Conservation (phyloP, 805 yeast species). For the Starmerella davenportii region DNA sequence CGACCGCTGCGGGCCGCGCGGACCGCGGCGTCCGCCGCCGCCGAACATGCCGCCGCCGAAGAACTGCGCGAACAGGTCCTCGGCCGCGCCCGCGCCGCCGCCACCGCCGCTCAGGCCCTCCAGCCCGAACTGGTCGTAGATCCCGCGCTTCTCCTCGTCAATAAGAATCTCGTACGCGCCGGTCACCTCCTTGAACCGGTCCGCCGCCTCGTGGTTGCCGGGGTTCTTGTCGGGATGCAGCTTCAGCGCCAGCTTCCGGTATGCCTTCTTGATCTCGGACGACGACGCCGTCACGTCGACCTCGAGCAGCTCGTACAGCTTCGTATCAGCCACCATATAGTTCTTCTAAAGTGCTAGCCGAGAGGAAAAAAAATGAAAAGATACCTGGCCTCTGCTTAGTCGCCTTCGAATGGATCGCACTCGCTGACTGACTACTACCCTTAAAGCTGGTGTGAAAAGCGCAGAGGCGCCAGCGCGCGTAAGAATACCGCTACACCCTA, state of each 20-base stretch:
- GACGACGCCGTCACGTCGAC: slow-evolving; percentile 36
- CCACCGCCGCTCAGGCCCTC: slow-evolving; percentile 79
- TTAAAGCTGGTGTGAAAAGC: too few species aligned
- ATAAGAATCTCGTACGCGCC: slow-evolving; percentile 77
- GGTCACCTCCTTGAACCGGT: slow-evolving; percentile 82
- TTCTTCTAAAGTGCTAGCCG: background rate
- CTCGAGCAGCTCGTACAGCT: slow-evolving; percentile 44
- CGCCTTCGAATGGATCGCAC: too few species aligned
- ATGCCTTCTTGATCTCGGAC: slow-evolving; percentile 56
- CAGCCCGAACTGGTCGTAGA: slow-evolving; percentile 80
- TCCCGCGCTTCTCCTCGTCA: slow-evolving; percentile 72
- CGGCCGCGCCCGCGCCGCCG: slow-evolving; percentile 50
- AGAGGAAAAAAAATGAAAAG: background rate
- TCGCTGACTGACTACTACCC: too few species aligned
- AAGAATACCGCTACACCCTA: too few species aligned
- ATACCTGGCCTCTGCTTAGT: too few species aligned
- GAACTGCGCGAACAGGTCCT: slow-evolving; percentile 63
- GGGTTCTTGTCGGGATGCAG: slow-evolving; percentile 77
- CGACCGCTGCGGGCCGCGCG: slow-evolving; percentile 74
- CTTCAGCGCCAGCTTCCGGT: slow-evolving; percentile 52
- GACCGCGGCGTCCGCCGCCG: slow-evolving; percentile 45
- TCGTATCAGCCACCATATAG: slow-evolving; percentile 54
- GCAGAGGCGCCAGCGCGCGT: too few species aligned
- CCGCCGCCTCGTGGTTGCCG: slow-evolving; percentile 62
- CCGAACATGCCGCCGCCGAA: slow-evolving; percentile 49